These are phyloP conservation scores for Plasmodium relictum DNA, from an alignment of 169 alveolate genomes.

Conservation along the genomic window DNA sequence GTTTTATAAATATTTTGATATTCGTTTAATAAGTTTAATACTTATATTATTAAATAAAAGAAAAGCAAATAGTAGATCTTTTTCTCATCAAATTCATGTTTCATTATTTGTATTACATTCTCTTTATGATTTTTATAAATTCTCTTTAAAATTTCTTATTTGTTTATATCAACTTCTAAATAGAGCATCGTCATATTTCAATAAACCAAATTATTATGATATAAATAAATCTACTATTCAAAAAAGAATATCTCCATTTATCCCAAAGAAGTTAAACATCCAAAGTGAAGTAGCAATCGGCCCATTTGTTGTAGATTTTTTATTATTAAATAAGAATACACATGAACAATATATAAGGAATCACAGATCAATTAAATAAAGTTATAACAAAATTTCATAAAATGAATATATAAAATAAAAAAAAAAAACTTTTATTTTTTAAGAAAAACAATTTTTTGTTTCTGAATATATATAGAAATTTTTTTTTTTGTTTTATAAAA, in stretches of 20 bases:
- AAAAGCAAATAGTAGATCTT: constrained; percentile 59
- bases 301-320: constrained; percentile 64
- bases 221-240: constrained; percentile 59
- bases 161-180: constrained; percentile 38
- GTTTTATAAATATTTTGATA: constrained; percentile 34
- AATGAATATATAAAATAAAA: not conserved
- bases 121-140: constrained; percentile 24
- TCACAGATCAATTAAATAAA: constrained; percentile 3
- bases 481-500: too few relatives aligned
- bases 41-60: constrained; percentile 41
- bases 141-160: constrained; percentile 24
- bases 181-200: constrained; percentile 24
- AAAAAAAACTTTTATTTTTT: too few relatives aligned
- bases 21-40: constrained; percentile 18
- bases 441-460: too few relatives aligned
- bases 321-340: not conserved
- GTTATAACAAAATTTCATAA: not conserved
- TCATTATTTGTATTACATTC: constrained; percentile 57
- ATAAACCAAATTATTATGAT: constrained; percentile 46
- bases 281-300: constrained; percentile 63
- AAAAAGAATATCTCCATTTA: constrained; percentile 51
- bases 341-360: not conserved
- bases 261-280: constrained; percentile 26
- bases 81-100: constrained; percentile 68
- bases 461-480: too few relatives aligned